Conservation (phyloP, 306 rosid species). For the Potentilla sterilis region DNA sequence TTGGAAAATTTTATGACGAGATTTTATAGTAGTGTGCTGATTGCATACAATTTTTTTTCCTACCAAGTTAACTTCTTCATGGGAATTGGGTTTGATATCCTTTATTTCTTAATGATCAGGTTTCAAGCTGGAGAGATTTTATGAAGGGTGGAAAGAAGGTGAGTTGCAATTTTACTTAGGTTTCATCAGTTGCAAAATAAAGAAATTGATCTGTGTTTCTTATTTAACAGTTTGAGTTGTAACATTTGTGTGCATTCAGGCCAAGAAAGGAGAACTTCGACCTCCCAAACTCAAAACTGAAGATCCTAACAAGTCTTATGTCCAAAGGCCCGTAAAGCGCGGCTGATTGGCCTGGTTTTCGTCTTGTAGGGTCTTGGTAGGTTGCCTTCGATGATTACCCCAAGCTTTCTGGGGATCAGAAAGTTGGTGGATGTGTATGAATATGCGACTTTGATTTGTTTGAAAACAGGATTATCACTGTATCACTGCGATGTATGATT, state of each 20-base stretch:
- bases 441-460: slow-evolving; percentile 24
- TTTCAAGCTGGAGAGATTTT: slow-evolving; percentile 99
- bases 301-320: slow-evolving; percentile 95
- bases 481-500: slow-evolving; percentile 18
- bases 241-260: slow-evolving; percentile 38
- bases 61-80: not conserved
- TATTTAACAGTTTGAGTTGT: not conserved
- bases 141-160: slow-evolving; percentile 99
- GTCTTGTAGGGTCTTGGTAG: slow-evolving; percentile 16
- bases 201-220: not conserved
- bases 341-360: slow-evolving; percentile 45
- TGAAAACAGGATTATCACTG: slow-evolving; percentile 21
- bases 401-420: slow-evolving; percentile 11
- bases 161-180: slow-evolving; percentile 19
- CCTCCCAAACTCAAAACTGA: slow-evolving; percentile 98
- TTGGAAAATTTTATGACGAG: not conserved
- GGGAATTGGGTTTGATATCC: not conserved
- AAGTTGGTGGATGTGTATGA: slow-evolving; percentile 25
- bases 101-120: slow-evolving; percentile 48
- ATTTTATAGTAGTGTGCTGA: not conserved
- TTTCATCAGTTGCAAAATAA: not conserved
- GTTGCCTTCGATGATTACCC: not conserved
- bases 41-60: not conserved
- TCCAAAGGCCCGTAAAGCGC: slow-evolving; percentile 93
- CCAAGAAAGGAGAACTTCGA: slow-evolving; percentile 89